A percentile compares a stretch with the other conserved stretches of the same genome.
Evolutionary conservation across 208 protist genomes (phyloP).

Genomic region (Leishmania guyanensis): DNA sequence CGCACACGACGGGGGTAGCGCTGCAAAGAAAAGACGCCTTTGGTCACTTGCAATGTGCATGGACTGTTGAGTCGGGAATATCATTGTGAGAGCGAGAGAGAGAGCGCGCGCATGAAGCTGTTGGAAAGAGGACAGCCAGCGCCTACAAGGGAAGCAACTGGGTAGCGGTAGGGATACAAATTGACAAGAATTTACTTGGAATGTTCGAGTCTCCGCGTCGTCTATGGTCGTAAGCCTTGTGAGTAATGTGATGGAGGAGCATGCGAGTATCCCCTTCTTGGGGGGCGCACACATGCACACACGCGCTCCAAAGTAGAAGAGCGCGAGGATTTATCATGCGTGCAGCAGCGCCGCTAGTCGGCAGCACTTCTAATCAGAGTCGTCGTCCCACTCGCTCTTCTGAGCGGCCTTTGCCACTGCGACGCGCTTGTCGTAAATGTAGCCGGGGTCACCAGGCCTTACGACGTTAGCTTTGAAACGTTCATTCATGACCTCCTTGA

Average conservation of each 20-base stretch:
- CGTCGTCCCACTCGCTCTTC: constrained; percentile 89
- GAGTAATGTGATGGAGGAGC: neutral
- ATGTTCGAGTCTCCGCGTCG: neutral
- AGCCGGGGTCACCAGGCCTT: constrained; percentile 80
- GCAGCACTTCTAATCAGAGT: constrained; percentile 23
- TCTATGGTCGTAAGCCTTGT: neutral
- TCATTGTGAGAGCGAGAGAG: neutral
- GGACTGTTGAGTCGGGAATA: too few species aligned
- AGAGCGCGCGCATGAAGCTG: neutral
- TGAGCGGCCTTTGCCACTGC: constrained; percentile 60
- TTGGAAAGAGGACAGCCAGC: too few species aligned
- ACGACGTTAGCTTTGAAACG: constrained; percentile 71
- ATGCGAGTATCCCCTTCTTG: too few species aligned
- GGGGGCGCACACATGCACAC: neutral
- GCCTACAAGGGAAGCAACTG: too few species aligned
- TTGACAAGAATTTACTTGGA: neutral
- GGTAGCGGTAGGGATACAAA: neutral
- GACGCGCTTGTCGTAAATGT: constrained; percentile 88
- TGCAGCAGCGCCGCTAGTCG: neutral
- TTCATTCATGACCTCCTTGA: constrained; percentile 89
- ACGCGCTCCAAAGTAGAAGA: neutral
- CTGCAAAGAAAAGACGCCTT: neutral
- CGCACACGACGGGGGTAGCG: neutral
- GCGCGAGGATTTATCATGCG: neutral
- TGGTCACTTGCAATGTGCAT: neutral